Percentiles rank a stretch among this genome's conserved stretches.
These are phyloP conservation scores for Talaromyces atroroseus DNA, from an alignment of 2,329 filamentous ascomycete genomes.

Conservation along the genomic window DNA sequence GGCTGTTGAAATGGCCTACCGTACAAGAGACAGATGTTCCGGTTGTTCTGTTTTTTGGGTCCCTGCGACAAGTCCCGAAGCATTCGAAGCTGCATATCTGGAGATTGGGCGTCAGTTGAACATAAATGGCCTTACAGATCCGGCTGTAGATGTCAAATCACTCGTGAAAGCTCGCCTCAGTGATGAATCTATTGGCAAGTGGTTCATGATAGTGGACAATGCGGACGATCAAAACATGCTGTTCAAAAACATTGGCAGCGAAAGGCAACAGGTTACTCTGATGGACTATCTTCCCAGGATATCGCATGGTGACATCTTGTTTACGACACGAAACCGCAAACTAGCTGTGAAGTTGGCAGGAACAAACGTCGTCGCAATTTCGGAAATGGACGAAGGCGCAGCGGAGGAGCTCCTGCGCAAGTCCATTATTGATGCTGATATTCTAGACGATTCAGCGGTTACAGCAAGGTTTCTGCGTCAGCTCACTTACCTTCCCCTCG, in stretches of 20 bases:
- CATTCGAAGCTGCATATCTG: conserved; percentile 14
- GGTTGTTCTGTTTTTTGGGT: conserved; percentile 18
- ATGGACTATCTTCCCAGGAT: conserved; percentile 17
- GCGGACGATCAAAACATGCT: conserved; percentile 19
- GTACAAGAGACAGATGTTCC: conserved; percentile 10
- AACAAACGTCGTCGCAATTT: conserved; percentile 18
- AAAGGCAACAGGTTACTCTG: background rate
- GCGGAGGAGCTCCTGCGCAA: conserved; percentile 11
- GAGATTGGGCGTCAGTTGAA: conserved; percentile 11
- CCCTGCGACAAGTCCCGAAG: conserved; percentile 12
- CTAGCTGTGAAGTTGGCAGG: conserved; percentile 11
- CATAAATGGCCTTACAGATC: conserved; percentile 4
- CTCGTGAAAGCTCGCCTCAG: conserved; percentile 10
- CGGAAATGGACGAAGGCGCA: conserved; percentile 15
- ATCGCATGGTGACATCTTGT: conserved; percentile 19
- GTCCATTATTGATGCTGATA: conserved; percentile 1
- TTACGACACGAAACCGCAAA: conserved; percentile 21
- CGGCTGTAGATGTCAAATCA: conserved; percentile 5
- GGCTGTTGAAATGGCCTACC: conserved; percentile 19
- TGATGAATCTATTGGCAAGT: conserved; percentile 12
- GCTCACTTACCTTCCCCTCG: conserved; percentile 21
- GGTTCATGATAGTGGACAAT: conserved; percentile 21
- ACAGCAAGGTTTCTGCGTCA: conserved; percentile 13
- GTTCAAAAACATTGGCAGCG: background rate
- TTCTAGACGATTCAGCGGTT: background rate